Base-by-base conservation (phyloP, 345 rosid genomes). In the Camelina laxa region DNA sequence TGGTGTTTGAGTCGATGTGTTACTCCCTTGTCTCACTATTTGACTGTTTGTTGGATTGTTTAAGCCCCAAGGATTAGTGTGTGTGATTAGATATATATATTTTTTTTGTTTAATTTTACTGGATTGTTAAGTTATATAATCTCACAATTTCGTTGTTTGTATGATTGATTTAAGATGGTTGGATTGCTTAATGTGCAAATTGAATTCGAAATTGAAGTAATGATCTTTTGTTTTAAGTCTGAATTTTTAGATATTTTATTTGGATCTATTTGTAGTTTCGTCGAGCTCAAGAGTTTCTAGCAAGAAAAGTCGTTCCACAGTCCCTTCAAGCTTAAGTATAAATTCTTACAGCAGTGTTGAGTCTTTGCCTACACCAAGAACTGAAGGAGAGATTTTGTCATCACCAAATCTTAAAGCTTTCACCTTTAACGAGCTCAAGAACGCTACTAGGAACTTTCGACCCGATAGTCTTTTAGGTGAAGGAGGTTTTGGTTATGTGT, bases 401-500 rank as follows among this genome's bases (percentile, higher is more conserved):
- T 95, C 97, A n/a, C 91, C 97, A 11, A 87, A 87, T 83, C 80
- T 95, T 49, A 95, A 95, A 80, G 86, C 91, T 60, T 92, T 95
- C 82, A 22, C 86, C 4, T 90, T 92, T 58, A 87, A 71, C 22
- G 99, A 95, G 67, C 85, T 95, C 55, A 89, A 82, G 84, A 92
- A 73, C 60, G 97, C 97, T 69, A 92, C 99, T 2, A 85, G 97
- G 77, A 95, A 92, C 79, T 95, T 95, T 55, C 89, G 97, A 39
- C 88, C 96, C 0, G 91, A 95, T 60, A 92, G 93, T 80, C 90
- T 95, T 62, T 83, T 95, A 1, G 99, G 99, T 45, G 99, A 95
- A 79, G 99, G 99, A 42, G 99, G 99, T 36, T 95, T 92, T 69
- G 99, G 99, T 22, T 89, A 66, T 82, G 99, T 95, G 24, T 92